Percentiles rank a stretch among this genome's conserved stretches.
phyloP scores from a whole-genome alignment of 495 filamentous ascomycete genomes.

The Lineolata rhizophorae region DNA sequence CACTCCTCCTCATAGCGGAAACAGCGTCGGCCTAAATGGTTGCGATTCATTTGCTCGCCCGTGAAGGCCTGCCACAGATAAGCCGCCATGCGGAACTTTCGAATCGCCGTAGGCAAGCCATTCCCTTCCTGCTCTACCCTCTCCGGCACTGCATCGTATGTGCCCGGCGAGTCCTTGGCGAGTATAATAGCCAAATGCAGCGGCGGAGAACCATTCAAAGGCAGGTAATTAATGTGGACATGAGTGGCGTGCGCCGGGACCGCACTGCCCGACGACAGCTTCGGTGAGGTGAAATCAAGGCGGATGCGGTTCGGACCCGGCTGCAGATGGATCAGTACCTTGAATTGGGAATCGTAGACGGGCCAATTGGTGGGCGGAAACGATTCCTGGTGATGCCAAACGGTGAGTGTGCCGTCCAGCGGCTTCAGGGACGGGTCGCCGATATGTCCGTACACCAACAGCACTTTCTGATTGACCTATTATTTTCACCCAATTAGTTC shows the following conservation, averaged over 20 bases:
- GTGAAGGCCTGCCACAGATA: constrained; percentile 95
- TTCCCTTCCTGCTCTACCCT: constrained; percentile 59
- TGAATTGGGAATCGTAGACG: constrained; percentile 71
- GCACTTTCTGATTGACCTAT: constrained; percentile 74
- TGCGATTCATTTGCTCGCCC: constrained; percentile 80
- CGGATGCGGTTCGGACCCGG: constrained; percentile 71
- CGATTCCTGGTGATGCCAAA: constrained; percentile 61
- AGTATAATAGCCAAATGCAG: constrained; percentile 69
- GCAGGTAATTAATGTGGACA: constrained; percentile 65
- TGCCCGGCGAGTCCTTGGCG: constrained; percentile 69
- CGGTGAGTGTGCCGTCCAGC: constrained; percentile 57
- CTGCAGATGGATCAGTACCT: constrained; percentile 65
- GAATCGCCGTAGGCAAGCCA: constrained; percentile 50
- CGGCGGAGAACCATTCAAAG: constrained; percentile 50
- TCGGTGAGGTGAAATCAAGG: constrained; percentile 68
- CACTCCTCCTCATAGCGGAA: constrained; percentile 89
- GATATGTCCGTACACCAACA: constrained; percentile 59
- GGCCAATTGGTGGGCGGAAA: constrained; percentile 70
- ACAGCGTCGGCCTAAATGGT: constrained; percentile 58
- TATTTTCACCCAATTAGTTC: no score
- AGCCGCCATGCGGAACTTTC: constrained; percentile 75
- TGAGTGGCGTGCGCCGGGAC: constrained; percentile 55
- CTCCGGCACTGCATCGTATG: constrained; percentile 63
- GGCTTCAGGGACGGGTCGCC: constrained; percentile 44
- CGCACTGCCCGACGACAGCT: constrained; percentile 47